A percentile compares a stretch with the other conserved stretches of the same genome.
Evolutionary conservation across 2,329 filamentous ascomycete species (phyloP).

Genomic region (Ascosphaera pollenicola): DNA sequence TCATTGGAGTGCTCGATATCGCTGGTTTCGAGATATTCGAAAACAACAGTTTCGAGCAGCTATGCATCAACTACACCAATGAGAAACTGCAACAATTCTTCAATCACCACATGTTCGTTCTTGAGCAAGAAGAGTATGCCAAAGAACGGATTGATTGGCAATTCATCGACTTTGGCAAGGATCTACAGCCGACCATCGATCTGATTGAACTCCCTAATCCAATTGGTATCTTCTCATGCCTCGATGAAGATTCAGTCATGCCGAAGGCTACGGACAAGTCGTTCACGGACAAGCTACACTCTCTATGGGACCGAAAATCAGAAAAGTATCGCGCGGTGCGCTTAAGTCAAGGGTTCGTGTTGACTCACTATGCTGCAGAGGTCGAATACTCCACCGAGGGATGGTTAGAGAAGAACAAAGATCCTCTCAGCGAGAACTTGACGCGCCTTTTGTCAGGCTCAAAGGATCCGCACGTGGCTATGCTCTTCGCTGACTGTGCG

Average conservation of each 20-base stretch:
- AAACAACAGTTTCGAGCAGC: conserved; percentile 92
- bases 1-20: conserved; percentile 97
- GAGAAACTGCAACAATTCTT: conserved; percentile 99
- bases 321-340: conserved; percentile 78
- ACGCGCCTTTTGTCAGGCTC: conserved; percentile 72
- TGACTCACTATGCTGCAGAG: conserved; percentile 94
- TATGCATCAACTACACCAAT: conserved; percentile 99
- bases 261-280: conserved; percentile 93
- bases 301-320: conserved; percentile 89
- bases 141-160: conserved; percentile 98
- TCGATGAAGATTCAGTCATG: conserved; percentile 98
- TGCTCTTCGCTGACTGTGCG: conserved; percentile 70
- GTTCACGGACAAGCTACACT: conserved; percentile 95
- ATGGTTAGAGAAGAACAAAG: conserved; percentile 99
- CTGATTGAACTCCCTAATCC: conserved; percentile 90
- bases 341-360: conserved; percentile 74
- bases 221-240: conserved; percentile 94
- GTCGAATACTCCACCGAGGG: conserved; percentile 90
- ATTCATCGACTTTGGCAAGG: conserved; percentile 96
- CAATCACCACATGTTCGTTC: conserved; percentile 99
- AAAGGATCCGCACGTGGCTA: conserved; percentile 59
- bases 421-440: conserved; percentile 91
- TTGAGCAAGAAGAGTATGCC: conserved; percentile 96
- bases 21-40: conserved; percentile 99
- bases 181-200: conserved; percentile 93